Evolutionary conservation across 2,329 filamentous ascomycete genomes (phyloP), one percentile per base, ranked within the genome.

Genomic region (Atkinsonella hypoxylon): DNA sequence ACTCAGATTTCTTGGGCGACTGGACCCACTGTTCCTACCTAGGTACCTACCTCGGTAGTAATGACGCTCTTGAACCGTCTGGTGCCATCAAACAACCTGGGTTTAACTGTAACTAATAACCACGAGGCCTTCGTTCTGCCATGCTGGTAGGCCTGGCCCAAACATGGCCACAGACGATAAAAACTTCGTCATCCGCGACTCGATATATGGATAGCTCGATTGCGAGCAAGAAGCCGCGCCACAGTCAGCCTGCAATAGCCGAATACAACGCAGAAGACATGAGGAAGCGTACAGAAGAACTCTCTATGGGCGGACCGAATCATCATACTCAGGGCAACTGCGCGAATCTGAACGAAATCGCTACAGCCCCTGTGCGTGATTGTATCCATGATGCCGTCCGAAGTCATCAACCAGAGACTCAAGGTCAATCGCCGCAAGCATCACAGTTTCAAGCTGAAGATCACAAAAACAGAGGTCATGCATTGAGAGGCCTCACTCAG

Each of bases 401-500:
- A 8, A 53, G 51, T 30, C 47, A 36, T 13, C 51, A 58, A 18
- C 50, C 45, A 32, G 50, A 54, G 20, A 46, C 47, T 26, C 53
- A 41, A 54, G 41, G 20, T 20, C 32, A 36, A 36, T 49, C 53
- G 6, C 54, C 53, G 30, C 57, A 51, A 34, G 53, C 56, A 26
- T 26, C 26, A 26, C 15, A 54, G 42, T 26, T 26, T 22, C 38
- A 4, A 40, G 38, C 45, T 30, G 44, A 34, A 22, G 50, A 51
- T 30, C 41, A 55, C 17, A 53, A 50, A 3, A 38, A 45, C 12
- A 22, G 53, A 5, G 45, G 48, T 11, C 40, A 47, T 4, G 65
- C 75, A 22, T 82, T 81, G 1, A 70, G 66, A 51, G 61, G 72
- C 30, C 72, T 71, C 9, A 84, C 79, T 1, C 69, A 80, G 59